phyloP scores from a whole-genome alignment of 345 rosid genomes.

The Brassica cretica region DNA sequence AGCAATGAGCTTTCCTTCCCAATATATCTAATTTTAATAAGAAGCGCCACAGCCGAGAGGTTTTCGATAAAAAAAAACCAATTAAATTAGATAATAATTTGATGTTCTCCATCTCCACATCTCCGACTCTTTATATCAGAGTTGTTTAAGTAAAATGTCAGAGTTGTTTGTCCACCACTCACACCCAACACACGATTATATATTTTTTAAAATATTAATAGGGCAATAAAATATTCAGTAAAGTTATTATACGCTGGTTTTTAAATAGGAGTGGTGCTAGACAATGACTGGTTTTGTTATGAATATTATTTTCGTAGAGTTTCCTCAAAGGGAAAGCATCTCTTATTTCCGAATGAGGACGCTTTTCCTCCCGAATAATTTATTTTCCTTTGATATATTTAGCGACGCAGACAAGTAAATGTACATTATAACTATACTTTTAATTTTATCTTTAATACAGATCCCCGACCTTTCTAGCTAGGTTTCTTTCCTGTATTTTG shows the following conservation, averaged over 20 bases:
- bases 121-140: conserved; percentile 8
- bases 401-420: conserved; percentile 14
- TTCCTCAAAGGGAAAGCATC: conserved; percentile 45
- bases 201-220: background rate
- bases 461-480: conserved; percentile 27
- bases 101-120: conserved; percentile 20
- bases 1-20: conserved; percentile 6
- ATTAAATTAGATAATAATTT: conserved; percentile 9
- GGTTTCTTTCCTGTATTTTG: conserved; percentile 22
- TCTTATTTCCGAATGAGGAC: conserved; percentile 38
- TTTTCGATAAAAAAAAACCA: background rate
- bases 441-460: background rate
- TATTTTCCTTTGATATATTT: conserved; percentile 23
- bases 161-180: conserved; percentile 47
- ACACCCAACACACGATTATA: conserved; percentile 41
- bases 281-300: conserved; percentile 39
- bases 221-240: conserved; percentile 24
- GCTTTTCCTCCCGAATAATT: conserved; percentile 1
- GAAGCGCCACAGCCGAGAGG: conserved; percentile 12
- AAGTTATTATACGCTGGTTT: conserved; percentile 21
- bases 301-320: conserved; percentile 34
- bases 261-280: conserved; percentile 37
- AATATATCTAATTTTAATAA: conserved; percentile 18
- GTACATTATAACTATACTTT: conserved; percentile 7
- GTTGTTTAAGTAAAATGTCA: conserved; percentile 36